Base-by-base conservation (phyloP, 208 protist species). In the Herpetomonas tarakana region DNA sequence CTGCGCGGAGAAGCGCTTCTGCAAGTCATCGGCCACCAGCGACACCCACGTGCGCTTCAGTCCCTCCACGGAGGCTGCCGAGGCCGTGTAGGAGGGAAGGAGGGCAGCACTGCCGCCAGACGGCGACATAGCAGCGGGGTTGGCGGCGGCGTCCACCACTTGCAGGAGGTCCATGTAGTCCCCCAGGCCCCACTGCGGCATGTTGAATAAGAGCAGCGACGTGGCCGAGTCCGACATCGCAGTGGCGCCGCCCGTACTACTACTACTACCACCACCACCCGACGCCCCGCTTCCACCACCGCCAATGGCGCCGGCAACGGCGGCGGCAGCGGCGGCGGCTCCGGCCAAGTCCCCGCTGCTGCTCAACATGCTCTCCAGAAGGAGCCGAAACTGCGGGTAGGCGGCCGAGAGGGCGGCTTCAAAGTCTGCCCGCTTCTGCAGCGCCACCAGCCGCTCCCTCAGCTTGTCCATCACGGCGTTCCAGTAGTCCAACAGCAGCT, bases 401-500 rank as follows among this genome's bases (percentile, higher is more conserved):
- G 71, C 71, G 27, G 30, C 54, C 11, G 74, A 63, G 30, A 89
- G 58, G 2, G 68, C 76, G 26, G 68, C 57, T 22, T 79, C 69
- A 24, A 88, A 71, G 30, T 72, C 65, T 6, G 71, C 61, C 3
- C 72, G 81, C 60, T 78, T 78, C 62, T 86, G 82, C 54, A 88
- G 31, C 18, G 56, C 71, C 51, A 62, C 52, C 44, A 93, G 60
- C 30, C 74, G 71, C 70, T 88, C 83, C 19, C 74, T 61, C 53
- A 90, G 30, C 64, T 81, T 85, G 18, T 88, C 82, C 26, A 73
- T 80, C 18, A 85, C 60, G 7, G 76, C 44, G 0, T 73, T 68
- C 80, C 82, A 89, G 66, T 86, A 93, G 31, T 93, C 83, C 9
- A 76, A 65, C 19, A 93, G 68, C 27, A 88, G 51, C 59, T 78